Evolutionary conservation across 192 early-diverging fungal genomes (phyloP).

Genomic region (Entomortierella lignicola): DNA sequence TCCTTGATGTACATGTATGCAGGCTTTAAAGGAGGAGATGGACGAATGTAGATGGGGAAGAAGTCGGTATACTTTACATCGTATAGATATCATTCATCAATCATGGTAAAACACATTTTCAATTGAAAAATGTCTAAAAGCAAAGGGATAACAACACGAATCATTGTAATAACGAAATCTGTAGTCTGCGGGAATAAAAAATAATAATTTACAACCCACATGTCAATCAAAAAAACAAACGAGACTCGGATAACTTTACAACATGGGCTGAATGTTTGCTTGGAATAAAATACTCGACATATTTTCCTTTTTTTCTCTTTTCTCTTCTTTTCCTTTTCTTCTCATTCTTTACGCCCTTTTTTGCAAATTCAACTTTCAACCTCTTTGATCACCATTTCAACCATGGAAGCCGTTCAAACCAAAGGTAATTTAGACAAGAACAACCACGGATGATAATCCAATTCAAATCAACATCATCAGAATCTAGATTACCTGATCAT

Average conservation of each 20-base stretch:
- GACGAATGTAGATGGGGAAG: too few relatives aligned
- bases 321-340: conserved; percentile 29
- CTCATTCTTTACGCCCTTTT: conserved; percentile 22
- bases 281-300: too few relatives aligned
- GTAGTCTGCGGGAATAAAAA: neutral
- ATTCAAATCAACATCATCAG: neutral
- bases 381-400: conserved; percentile 30
- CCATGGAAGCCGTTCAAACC: conserved; percentile 50
- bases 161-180: too few relatives aligned
- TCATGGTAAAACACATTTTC: too few relatives aligned
- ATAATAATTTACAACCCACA: neutral
- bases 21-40: too few relatives aligned
- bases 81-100: too few relatives aligned
- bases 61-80: too few relatives aligned
- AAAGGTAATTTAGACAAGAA: conserved; percentile 34
- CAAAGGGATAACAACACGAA: too few relatives aligned
- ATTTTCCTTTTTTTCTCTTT: neutral
- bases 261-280: neutral
- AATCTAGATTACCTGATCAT: neutral
- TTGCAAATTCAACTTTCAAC: conserved; percentile 4
- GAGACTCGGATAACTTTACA: neutral
- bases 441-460: neutral
- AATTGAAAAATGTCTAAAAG: too few relatives aligned
- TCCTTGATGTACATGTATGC: too few relatives aligned
- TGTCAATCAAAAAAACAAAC: too few relatives aligned